Percentiles rank a stretch among this genome's conserved stretches.
Evolutionary conservation across 306 rosid species (phyloP).

Genomic region (Spatholobus suberectus): DNA sequence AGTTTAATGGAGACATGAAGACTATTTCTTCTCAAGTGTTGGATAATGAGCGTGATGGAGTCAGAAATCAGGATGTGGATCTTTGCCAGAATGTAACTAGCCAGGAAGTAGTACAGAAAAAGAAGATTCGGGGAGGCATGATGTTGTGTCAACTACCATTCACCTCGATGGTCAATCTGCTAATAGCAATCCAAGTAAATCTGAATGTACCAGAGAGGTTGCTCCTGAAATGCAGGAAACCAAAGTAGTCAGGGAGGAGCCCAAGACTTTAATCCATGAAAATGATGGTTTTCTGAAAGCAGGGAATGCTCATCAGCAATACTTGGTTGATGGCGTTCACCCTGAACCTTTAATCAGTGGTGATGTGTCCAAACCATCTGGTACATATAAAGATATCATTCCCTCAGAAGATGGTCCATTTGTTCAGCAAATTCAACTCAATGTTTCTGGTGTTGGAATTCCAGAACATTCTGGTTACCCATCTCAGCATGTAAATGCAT

Average conservation of each 20-base stretch:
- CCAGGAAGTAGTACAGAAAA: conserved; percentile 49
- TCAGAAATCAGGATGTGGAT: conserved; percentile 54
- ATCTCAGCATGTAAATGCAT: conserved; percentile 50
- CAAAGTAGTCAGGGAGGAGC: conserved; percentile 45
- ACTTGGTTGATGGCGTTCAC: conserved; percentile 46
- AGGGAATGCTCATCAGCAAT: conserved; percentile 46
- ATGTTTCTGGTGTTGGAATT: conserved; percentile 48
- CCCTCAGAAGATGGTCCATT: conserved; percentile 42
- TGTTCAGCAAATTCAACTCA: conserved; percentile 48
- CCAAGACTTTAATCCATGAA: conserved; percentile 37
- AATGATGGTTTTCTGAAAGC: conserved; percentile 41
- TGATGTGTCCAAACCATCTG: conserved; percentile 45
- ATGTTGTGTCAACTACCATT: conserved; percentile 37
- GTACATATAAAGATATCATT: conserved; percentile 44
- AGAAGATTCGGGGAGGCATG: conserved; percentile 45
- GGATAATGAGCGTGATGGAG: conserved; percentile 50
- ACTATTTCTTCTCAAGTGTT: conserved; percentile 44
- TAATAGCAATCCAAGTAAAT: conserved; percentile 42
- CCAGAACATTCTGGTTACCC: conserved; percentile 44
- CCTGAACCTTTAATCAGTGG: conserved; percentile 43
- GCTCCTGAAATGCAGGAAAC: conserved; percentile 44
- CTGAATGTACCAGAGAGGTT: conserved; percentile 51
- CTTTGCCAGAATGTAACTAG: conserved; percentile 46
- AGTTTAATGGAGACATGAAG: conserved; percentile 47
- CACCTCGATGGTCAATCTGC: conserved; percentile 39